phyloP scores from a whole-genome alignment of 192 early-diverging fungal genomes.

The Podila horticola region DNA sequence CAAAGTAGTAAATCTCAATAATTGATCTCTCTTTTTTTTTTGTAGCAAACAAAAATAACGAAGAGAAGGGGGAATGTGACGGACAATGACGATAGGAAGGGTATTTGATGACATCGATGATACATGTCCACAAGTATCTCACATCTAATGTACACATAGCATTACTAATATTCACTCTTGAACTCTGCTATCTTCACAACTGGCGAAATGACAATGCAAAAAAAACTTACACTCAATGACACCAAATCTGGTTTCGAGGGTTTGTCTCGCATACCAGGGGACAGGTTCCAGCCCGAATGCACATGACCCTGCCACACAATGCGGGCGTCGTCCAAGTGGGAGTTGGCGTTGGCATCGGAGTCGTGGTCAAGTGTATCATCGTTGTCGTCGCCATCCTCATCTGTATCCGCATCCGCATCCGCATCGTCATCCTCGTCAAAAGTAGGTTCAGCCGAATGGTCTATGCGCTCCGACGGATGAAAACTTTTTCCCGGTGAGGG shows the following conservation, averaged over 20 bases:
- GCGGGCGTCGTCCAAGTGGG: neutral
- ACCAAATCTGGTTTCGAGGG: neutral
- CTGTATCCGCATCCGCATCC: neutral
- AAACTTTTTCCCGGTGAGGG: constrained; percentile 2
- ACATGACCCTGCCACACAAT: neutral
- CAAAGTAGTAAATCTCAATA: no score
- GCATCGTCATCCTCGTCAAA: neutral
- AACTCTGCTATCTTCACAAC: neutral
- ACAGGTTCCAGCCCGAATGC: neutral
- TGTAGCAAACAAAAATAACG: no score
- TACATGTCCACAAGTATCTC: no score
- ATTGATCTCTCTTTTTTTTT: no score
- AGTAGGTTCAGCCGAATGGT: neutral
- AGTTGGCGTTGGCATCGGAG: neutral
- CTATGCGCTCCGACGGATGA: neutral
- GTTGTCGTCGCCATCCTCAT: neutral
- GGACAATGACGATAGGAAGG: no score
- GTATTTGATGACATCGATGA: no score
- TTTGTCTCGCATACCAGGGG: constrained; percentile 5
- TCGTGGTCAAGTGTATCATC: neutral
- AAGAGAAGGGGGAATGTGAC: no score
- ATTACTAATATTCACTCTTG: no score
- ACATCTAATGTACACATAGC: no score
- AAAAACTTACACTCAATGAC: constrained; percentile 7
- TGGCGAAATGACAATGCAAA: neutral